Percentiles rank a stretch among this genome's conserved stretches.
phyloP scores from a whole-genome alignment of 768 basidiomycete genomes.

The Leccinum obscurum region DNA sequence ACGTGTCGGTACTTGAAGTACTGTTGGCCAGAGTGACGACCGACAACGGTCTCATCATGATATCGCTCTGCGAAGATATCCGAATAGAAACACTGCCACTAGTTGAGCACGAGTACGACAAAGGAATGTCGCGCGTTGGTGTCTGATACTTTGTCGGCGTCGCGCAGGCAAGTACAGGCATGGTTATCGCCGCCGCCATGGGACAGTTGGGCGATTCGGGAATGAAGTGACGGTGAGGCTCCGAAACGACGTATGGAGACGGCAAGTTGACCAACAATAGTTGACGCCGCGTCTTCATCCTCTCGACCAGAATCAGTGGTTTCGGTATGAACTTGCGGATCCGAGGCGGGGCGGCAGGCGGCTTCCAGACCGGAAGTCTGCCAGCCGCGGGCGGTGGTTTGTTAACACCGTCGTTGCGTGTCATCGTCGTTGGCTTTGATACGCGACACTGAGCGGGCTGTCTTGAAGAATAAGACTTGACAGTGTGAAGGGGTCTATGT shows the following conservation, averaged over 20 bases:
- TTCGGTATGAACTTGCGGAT: constrained; percentile 26
- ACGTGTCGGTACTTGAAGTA: constrained; percentile 23
- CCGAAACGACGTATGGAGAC: neutral
- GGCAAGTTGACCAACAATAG: neutral
- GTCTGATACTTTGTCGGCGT: constrained; percentile 10
- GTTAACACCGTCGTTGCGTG: neutral
- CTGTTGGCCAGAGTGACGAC: constrained; percentile 8
- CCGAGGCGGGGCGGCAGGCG: neutral
- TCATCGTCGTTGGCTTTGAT: constrained; percentile 3
- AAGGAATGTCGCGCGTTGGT: neutral
- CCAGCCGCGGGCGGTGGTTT: neutral
- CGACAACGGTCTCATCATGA: constrained; percentile 10
- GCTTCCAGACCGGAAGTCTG: constrained; percentile 1
- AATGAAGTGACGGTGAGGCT: neutral
- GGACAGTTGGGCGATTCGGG: neutral
- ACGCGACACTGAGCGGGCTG: neutral
- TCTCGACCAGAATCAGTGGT: constrained; percentile 26
- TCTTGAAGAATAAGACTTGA: neutral
- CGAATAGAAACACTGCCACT: constrained; percentile 11
- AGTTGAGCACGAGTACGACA: constrained; percentile 1
- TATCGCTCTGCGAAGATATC: constrained; percentile 3
- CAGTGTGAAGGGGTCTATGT: neutral
- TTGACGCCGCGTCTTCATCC: constrained; percentile 24
- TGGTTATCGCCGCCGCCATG: neutral
- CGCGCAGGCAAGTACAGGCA: neutral